Evolutionary conservation across 2,329 filamentous ascomycete species (phyloP).

Genomic region (Talaromyces pinophilus): DNA sequence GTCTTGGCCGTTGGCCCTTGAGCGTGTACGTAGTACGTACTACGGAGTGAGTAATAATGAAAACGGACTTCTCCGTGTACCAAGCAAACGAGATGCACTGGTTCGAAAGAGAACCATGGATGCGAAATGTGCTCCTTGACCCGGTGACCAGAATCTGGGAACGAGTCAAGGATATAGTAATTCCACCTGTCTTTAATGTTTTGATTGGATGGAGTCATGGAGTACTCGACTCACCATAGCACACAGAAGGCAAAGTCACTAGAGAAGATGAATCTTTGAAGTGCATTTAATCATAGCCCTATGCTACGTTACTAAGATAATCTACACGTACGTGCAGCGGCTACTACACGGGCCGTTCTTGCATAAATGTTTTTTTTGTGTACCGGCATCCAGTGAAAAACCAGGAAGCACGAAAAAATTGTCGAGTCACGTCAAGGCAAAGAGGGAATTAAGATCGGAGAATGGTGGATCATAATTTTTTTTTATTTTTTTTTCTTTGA

Average conservation of each 20-base stretch:
- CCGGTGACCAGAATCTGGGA: neutral
- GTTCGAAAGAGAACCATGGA: slow-evolving; percentile 3
- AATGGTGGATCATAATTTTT: slow-evolving; percentile 2
- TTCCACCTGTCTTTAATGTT: neutral
- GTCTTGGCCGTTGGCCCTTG: neutral
- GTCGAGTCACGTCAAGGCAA: neutral
- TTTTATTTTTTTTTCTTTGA: neutral
- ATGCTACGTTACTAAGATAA: neutral
- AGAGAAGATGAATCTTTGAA: neutral
- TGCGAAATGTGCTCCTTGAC: neutral
- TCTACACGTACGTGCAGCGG: slow-evolving; percentile 19
- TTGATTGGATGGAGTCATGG: neutral
- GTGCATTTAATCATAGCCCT: neutral
- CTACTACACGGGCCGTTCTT: slow-evolving; percentile 22
- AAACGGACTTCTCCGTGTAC: slow-evolving; percentile 4
- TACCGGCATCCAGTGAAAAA: slow-evolving; percentile 17
- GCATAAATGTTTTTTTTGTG: slow-evolving; percentile 10
- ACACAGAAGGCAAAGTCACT: neutral
- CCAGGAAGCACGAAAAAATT: neutral
- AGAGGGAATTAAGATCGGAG: neutral
- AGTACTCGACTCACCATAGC: neutral
- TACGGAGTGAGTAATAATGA: neutral
- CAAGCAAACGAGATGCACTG: neutral
- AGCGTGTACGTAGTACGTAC: neutral
- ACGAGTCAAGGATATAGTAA: slow-evolving; percentile 2